These are phyloP conservation scores for Fonsecaea monophora DNA, from an alignment of 2,329 filamentous ascomycete species.

Conservation along the genomic window DNA sequence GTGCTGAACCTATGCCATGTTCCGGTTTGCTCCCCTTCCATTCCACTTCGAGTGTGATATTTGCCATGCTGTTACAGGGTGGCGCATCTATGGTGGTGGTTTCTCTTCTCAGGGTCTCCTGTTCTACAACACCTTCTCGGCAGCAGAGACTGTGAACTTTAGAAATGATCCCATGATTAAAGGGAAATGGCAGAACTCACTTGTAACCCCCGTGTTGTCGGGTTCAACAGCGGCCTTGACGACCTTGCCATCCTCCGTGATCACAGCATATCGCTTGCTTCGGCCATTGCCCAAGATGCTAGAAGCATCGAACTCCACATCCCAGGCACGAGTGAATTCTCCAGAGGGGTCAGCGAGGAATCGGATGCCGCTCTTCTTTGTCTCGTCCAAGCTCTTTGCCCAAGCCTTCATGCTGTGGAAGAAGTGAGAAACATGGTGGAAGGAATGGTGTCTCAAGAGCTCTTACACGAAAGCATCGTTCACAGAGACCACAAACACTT, in stretches of 20 bases:
- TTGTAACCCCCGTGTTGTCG: slow-evolving; percentile 81
- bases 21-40: neutral
- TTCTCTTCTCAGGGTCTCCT: neutral
- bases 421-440: slow-evolving; percentile 3
- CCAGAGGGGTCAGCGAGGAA: slow-evolving; percentile 84
- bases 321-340: slow-evolving; percentile 81
- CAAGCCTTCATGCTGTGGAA: slow-evolving; percentile 84
- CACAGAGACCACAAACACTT: slow-evolving; percentile 88
- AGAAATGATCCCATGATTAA: slow-evolving; percentile 2
- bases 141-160: slow-evolving; percentile 33
- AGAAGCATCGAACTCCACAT: slow-evolving; percentile 79
- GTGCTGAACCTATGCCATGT: neutral
- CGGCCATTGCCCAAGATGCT: slow-evolving; percentile 81
- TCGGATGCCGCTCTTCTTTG: slow-evolving; percentile 76
- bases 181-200: slow-evolving; percentile 54
- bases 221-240: slow-evolving; percentile 82
- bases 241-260: slow-evolving; percentile 84
- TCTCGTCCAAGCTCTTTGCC: slow-evolving; percentile 77
- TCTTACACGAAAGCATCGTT: slow-evolving; percentile 94
- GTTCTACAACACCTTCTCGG: slow-evolving; percentile 38
- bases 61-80: neutral
- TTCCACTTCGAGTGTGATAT: neutral
- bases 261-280: slow-evolving; percentile 85
- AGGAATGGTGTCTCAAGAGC: slow-evolving; percentile 29
- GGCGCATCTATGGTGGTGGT: neutral